A percentile compares a stretch with the other conserved stretches of the same genome.
Evolutionary conservation across 2,329 filamentous ascomycete genomes (phyloP).

Genomic region (Alternaria sp.): DNA sequence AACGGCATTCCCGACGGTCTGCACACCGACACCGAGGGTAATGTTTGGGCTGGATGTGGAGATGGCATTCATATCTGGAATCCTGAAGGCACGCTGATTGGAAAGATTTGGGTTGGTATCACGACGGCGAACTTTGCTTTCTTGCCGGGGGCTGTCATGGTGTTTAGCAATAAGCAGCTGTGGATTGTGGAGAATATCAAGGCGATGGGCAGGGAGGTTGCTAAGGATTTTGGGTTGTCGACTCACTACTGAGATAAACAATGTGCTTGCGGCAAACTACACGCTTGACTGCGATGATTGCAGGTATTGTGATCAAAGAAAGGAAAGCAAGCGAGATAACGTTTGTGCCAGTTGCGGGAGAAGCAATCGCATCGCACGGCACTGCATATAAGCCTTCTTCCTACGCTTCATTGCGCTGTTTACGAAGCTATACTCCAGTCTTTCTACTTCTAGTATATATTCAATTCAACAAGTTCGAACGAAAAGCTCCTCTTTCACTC

Average conservation of each 20-base stretch:
- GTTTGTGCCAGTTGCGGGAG: too few species aligned
- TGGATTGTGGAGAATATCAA: slow-evolving; percentile 46
- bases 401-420: neutral
- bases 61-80: slow-evolving; percentile 64
- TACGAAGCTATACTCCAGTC: neutral
- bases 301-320: rapidly evolving
- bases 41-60: slow-evolving; percentile 63
- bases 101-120: slow-evolving; percentile 63
- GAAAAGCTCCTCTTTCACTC: neutral
- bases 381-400: neutral
- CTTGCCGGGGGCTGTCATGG: slow-evolving; percentile 40
- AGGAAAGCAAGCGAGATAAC: neutral
- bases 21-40: slow-evolving; percentile 60
- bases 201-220: slow-evolving; percentile 45
- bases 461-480: neutral
- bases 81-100: slow-evolving; percentile 57
- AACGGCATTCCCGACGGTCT: slow-evolving; percentile 66
- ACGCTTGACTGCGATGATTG: neutral
- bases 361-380: too few species aligned
- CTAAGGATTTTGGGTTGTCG: slow-evolving; percentile 39
- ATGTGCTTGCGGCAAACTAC: neutral
- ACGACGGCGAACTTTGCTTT: slow-evolving; percentile 47
- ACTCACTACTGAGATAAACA: neutral
- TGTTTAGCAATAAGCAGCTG: slow-evolving; percentile 45
- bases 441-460: neutral